Percentiles rank a stretch among this genome's conserved stretches.
phyloP scores from a whole-genome alignment of 306 rosid species.

The Prosopis cineraria region DNA sequence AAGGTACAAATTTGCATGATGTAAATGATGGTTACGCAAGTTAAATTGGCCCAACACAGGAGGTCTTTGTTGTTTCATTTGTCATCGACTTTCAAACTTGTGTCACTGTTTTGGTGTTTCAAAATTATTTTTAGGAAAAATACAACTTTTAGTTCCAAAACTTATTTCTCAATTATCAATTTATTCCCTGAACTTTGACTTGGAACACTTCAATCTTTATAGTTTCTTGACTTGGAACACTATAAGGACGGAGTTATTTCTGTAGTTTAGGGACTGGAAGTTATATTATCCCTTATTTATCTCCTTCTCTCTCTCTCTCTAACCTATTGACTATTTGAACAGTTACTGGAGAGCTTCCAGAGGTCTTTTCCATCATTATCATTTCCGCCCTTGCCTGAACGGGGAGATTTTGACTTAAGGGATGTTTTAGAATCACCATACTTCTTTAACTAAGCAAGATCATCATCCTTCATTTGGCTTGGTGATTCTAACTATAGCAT shows the following conservation, averaged over 20 bases:
- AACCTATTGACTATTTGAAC: slow-evolving; percentile 38
- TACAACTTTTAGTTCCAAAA: too few species aligned
- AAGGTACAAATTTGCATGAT: slow-evolving; percentile 1
- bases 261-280: too few species aligned
- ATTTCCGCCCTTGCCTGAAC: slow-evolving; percentile 87
- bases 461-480: slow-evolving; percentile 28
- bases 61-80: slow-evolving; percentile 5
- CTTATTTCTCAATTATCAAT: too few species aligned
- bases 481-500: slow-evolving; percentile 29
- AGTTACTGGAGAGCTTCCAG: slow-evolving; percentile 79
- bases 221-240: too few species aligned
- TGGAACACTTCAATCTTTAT: too few species aligned
- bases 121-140: slow-evolving; percentile 29
- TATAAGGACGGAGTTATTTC: too few species aligned
- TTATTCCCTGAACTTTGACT: too few species aligned
- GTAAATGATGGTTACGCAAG: not conserved
- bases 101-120: not conserved
- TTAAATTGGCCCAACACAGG: not conserved
- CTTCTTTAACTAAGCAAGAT: slow-evolving; percentile 75
- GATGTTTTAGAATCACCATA: slow-evolving; percentile 86
- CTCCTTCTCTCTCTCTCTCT: slow-evolving; percentile 15
- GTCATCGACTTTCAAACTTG: not conserved
- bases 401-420: slow-evolving; percentile 72
- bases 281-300: too few species aligned
- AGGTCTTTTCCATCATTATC: slow-evolving; percentile 63